These are phyloP conservation scores for Bryoerythrophyllum caledonicum DNA, from an alignment of 225 moss, liverwort and hornwort species.

Conservation along the genomic window DNA sequence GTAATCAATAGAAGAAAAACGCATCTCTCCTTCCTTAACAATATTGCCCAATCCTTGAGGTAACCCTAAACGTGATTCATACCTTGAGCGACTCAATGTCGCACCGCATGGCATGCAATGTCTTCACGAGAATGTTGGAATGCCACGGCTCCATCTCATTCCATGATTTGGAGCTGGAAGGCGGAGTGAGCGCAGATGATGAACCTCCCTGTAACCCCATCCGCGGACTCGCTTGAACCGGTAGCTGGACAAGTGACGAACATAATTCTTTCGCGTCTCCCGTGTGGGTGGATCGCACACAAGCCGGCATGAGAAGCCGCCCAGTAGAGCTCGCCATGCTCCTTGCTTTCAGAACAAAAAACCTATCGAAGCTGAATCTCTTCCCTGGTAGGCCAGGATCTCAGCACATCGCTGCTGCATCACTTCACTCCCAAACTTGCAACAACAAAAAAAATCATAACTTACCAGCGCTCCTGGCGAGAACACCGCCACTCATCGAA, in stretches of 20 bases:
- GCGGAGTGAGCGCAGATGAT: constrained; percentile 13
- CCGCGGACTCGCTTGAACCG: too few relatives aligned
- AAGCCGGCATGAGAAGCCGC: constrained; percentile 27
- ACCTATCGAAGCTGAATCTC: background rate
- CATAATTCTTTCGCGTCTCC: constrained; percentile 29
- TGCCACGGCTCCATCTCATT: constrained; percentile 22
- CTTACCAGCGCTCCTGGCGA: constrained; percentile 19
- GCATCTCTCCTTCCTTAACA: too few relatives aligned
- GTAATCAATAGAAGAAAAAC: too few relatives aligned
- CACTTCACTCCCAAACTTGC: background rate
- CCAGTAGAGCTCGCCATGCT: constrained; percentile 27
- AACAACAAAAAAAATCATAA: background rate
- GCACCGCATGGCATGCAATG: constrained; percentile 34
- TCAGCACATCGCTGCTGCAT: background rate
- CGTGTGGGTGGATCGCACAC: constrained; percentile 21
- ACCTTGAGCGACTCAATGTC: constrained; percentile 34
- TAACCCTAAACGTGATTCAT: background rate
- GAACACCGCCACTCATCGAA: constrained; percentile 22
- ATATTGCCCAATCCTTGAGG: too few relatives aligned
- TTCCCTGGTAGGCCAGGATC: background rate
- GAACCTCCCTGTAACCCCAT: background rate
- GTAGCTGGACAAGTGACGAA: background rate
- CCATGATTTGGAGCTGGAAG: constrained; percentile 4
- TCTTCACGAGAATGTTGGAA: constrained; percentile 27
- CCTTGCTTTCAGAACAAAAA: constrained; percentile 13